Base-by-base conservation (phyloP, 225 moss, liverwort and hornwort genomes). In the Thuidium tamariscinum region DNA sequence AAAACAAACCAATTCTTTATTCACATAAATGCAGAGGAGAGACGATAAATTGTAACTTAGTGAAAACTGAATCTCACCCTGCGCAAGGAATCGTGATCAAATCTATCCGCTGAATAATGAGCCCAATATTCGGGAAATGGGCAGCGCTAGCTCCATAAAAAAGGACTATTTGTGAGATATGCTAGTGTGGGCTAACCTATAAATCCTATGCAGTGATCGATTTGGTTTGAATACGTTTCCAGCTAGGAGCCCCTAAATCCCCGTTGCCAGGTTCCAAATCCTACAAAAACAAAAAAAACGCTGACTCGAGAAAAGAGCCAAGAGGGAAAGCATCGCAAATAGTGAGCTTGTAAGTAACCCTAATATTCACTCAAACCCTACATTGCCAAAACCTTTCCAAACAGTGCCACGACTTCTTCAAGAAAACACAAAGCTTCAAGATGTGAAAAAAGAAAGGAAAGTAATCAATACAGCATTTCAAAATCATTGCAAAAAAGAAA, bases 31-130 rank as follows among this genome's bases (percentile, higher is more conserved):
- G 42, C 42, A 78, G n/a, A 65, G 44, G 15, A 44, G 51, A 64
- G 67, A 66, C 72, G 36, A 83, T 51, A 16, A 71, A 71, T 17
- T 13, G 49, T 18, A 49, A 37, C 49, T 3, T 36, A 37, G 7
- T 16, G 32, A 17, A 66, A 65, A 88, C 62, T 59, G 61, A 59
- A 84, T 84, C 83, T 39, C 66, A 74, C 60, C 22, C 57, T 68
- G 59, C 78, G 41, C 76, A n/a, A 41, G 44, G 20, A 82, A 86
- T 68, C 86, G 82, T 74, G 88, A 54, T 68, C 74, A 74, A 74
- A 88, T 86, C 88, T 57, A 86, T 39, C n/a, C 86, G 46, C 83
- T 63, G 84, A 80, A 88, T 62, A 66, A 80, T 80, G 52, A 61
- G 61, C 22, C 80, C 36, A 41, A 59, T 37, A 81, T 69, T 71